Base-by-base conservation (phyloP, 768 basidiomycete genomes). In the Collybiopsis confluens region DNA sequence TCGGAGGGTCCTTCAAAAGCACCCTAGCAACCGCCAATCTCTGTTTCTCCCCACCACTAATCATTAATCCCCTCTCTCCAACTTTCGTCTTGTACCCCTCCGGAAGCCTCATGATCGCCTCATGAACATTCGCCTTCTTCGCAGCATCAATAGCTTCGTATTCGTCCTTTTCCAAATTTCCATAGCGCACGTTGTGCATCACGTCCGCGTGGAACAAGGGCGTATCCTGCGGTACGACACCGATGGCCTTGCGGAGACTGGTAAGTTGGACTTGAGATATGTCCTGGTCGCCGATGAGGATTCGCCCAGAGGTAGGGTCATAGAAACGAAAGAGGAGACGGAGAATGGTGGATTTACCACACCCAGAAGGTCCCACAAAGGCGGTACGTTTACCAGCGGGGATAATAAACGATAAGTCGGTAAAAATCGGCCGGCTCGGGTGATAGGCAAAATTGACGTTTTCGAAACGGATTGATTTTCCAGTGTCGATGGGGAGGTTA, bases 1-100 rank as follows among this genome's bases (percentile, higher is more conserved):
- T 98, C 11, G 89, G 87, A 0, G 97, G 95, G 67, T 99, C 89
- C 72, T 98, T 98, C 45, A 98, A 70, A 61, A 99, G 69, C 30
- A 95, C 85, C 23, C 97, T 75, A 21, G 97, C 97, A 16, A 99
- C 91, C 2, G 97, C 97, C 61, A 99, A 70, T 47, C 97, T 72
- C 74, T 99, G 97, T 70, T 99, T 99, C 78, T 99, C 97, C 1
- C 97, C 97, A 0, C 97, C 97, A 35, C 92, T 95, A 45, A 99
- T 92, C 97, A 99, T 99, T 65, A 98, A 67, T 4, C 97, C 97
- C 37, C 97, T 73, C 70, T 99, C 97, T 1, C 97, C 97, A 21
- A 99, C 97, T 62, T 88, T 88, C 2, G 97, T 98, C 37, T 70
- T 62, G 67, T 97, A 99, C 54, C 86, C 85, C 4, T 94, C 90